Evolutionary conservation across 2,329 filamentous ascomycete species (phyloP).

Genomic region (Penicillium expansum): DNA sequence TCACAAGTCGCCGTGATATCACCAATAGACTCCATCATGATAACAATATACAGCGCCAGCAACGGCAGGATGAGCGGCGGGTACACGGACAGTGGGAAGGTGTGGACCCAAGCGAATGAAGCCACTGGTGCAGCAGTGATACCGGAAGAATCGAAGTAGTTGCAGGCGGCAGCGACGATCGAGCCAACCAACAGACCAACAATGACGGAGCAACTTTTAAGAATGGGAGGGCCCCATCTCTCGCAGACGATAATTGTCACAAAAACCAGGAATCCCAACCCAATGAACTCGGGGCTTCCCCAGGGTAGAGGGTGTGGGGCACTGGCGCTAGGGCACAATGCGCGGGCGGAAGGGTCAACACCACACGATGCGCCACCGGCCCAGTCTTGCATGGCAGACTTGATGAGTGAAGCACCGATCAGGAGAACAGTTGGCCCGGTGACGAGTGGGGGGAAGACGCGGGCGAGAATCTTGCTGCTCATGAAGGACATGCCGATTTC

Average conservation of each 20-base stretch:
- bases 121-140: constrained; percentile 61
- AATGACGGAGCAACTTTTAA: constrained; percentile 67
- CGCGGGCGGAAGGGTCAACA: constrained; percentile 47
- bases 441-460: constrained; percentile 66
- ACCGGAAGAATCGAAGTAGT: constrained; percentile 60
- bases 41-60: constrained; percentile 57
- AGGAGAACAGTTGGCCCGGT: constrained; percentile 66
- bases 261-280: constrained; percentile 66
- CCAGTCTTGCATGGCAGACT: constrained; percentile 65
- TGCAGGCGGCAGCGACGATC: constrained; percentile 63
- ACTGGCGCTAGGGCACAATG: constrained; percentile 56
- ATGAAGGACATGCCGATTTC: constrained; percentile 66
- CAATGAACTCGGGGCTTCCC: constrained; percentile 64
- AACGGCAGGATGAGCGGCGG: constrained; percentile 65
- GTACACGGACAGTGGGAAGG: constrained; percentile 64
- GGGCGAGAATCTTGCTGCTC: constrained; percentile 57
- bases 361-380: constrained; percentile 59
- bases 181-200: constrained; percentile 64
- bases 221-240: constrained; percentile 66
- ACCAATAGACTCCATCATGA: constrained; percentile 66
- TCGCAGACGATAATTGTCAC: constrained; percentile 66
- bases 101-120: constrained; percentile 70
- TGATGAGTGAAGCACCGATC: constrained; percentile 64
- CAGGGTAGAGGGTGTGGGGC: constrained; percentile 62
- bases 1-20: constrained; percentile 68